These are phyloP conservation scores for Solanum rostratum DNA, from an alignment of 257 asterid genomes.

Conservation along the genomic window DNA sequence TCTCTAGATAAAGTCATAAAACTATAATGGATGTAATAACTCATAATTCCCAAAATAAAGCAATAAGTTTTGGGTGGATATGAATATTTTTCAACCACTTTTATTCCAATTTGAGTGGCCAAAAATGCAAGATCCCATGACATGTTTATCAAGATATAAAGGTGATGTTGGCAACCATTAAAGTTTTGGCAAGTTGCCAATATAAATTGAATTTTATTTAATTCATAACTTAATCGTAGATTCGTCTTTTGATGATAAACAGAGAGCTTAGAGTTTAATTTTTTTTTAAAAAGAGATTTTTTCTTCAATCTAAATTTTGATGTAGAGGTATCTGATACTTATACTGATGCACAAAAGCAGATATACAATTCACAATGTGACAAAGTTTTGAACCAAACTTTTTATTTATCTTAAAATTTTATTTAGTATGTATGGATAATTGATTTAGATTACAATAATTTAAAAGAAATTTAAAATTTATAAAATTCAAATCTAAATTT, in stretches of 20 bases:
- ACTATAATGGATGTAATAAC: neutral
- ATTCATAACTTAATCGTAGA: neutral
- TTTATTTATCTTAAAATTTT: neutral
- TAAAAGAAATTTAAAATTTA: neutral
- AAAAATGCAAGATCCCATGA: neutral
- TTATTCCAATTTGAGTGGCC: neutral
- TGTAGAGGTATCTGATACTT: neutral
- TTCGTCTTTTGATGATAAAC: rapidly evolving
- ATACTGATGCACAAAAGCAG: no score
- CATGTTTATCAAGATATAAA: neutral
- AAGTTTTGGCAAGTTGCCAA: neutral
- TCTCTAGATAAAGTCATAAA: neutral
- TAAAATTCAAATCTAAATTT: neutral
- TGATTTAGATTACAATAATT: neutral
- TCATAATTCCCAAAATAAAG: neutral
- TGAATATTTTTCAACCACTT: neutral
- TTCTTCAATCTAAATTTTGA: neutral
- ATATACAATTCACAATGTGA: neutral
- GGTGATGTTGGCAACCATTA: neutral
- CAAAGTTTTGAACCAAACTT: neutral
- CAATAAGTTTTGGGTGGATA: neutral
- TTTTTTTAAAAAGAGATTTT: neutral
- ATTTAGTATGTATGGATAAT: neutral
- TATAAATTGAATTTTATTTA: neutral
- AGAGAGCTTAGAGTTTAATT: no score